Percentiles rank a stretch among this genome's conserved stretches.
Evolutionary conservation across 352 stramenopile species (phyloP).

Genomic region (Phytophthora constricta): DNA sequence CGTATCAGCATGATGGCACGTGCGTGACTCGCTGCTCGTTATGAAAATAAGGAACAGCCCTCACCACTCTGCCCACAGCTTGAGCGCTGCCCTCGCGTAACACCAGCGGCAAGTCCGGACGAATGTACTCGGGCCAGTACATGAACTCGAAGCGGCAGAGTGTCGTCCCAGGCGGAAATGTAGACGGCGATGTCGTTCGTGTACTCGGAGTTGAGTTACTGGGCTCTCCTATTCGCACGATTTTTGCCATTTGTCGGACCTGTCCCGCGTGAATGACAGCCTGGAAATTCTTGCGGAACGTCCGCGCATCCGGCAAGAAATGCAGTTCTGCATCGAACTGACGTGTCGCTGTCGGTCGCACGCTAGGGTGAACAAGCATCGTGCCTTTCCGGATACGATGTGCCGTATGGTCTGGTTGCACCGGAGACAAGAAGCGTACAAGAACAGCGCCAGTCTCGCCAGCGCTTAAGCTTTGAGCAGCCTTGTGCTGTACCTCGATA

Average conservation of each 20-base stretch:
- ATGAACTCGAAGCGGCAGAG: conserved; percentile 88
- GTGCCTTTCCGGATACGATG: conserved; percentile 66
- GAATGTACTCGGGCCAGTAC: conserved; percentile 88
- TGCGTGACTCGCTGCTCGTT: conserved; percentile 44
- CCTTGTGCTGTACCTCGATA: conserved; percentile 83
- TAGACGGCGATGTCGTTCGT: conserved; percentile 12
- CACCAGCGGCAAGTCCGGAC: conserved; percentile 77
- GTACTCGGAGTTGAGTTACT: background rate
- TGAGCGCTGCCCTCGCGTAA: conserved; percentile 70
- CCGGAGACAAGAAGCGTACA: conserved; percentile 48
- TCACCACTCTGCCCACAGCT: conserved; percentile 73
- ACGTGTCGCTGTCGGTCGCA: conserved; percentile 61
- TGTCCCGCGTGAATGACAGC: conserved; percentile 84
- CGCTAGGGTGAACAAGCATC: conserved; percentile 77
- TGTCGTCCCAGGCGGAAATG: conserved; percentile 38
- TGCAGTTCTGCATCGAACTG: conserved; percentile 85
- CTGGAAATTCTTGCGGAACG: conserved; percentile 77
- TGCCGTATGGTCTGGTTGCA: conserved; percentile 13
- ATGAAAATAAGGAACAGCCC: conserved; percentile 58
- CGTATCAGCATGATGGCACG: conserved; percentile 56
- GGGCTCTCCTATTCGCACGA: conserved; percentile 54
- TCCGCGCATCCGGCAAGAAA: conserved; percentile 59
- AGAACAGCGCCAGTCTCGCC: conserved; percentile 77
- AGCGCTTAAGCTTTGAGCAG: conserved; percentile 57
- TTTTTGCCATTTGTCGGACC: conserved; percentile 83